Conservation (phyloP, 306 rosid species). For the Pterocarpus macrocarpus region DNA sequence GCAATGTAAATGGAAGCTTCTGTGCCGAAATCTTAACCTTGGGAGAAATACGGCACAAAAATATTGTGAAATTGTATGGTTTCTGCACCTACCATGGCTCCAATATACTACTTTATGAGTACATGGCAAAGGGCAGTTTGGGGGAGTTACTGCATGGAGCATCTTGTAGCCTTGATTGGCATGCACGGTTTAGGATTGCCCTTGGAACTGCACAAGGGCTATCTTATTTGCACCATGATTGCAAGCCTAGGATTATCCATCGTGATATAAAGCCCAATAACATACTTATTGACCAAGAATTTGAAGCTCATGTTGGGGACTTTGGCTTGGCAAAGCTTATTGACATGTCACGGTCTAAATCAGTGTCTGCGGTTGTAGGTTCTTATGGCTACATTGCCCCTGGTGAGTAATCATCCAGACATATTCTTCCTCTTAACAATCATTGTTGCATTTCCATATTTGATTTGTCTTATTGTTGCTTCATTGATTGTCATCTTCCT, state of each 20-base stretch:
- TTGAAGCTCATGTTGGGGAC: conserved; percentile 89
- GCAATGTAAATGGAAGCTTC: conserved; percentile 62
- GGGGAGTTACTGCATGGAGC: conserved; percentile 75
- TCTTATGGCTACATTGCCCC: conserved; percentile 92
- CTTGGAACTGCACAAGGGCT: conserved; percentile 89
- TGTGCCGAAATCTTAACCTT: conserved; percentile 75
- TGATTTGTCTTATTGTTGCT: not conserved
- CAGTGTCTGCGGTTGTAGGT: conserved; percentile 85
- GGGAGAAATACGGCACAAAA: conserved; percentile 79
- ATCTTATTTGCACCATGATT: conserved; percentile 80
- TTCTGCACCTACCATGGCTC: conserved; percentile 73
- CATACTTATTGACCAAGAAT: conserved; percentile 67
- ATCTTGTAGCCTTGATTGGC: conserved; percentile 68
- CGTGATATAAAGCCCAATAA: conserved; percentile 83
- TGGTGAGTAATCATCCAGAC: conserved; percentile 54
- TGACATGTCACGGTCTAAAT: conserved; percentile 76
- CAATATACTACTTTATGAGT: conserved; percentile 72
- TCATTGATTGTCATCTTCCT: not conserved
- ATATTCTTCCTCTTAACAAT: conserved; percentile 7
- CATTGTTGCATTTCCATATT: not conserved
- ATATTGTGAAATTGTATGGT: conserved; percentile 81
- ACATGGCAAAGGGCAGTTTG: conserved; percentile 81
- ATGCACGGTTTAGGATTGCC: conserved; percentile 68
- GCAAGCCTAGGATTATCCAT: conserved; percentile 80
- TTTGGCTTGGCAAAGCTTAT: conserved; percentile 81